These are phyloP conservation scores for Spergularia marina DNA, from an alignment of 148 eudicot genomes.

Conservation along the genomic window DNA sequence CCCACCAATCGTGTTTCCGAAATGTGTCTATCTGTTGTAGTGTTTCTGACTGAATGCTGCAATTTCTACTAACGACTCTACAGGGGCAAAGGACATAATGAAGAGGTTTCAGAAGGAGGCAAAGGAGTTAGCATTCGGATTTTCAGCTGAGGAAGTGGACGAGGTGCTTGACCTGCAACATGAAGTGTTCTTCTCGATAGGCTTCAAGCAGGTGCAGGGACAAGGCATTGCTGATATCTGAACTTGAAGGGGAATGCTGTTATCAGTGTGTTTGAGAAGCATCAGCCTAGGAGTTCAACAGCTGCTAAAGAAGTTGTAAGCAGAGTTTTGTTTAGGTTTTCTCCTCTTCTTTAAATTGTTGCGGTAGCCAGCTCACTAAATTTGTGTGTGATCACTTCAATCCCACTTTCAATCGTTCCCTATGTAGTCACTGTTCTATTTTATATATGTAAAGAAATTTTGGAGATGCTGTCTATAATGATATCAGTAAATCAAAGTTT, in stretches of 20 bases:
- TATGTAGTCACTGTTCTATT: too few species aligned
- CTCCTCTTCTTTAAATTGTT: too few species aligned
- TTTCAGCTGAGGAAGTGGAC: constrained; percentile 4
- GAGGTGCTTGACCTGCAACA: background rate
- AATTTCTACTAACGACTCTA: background rate
- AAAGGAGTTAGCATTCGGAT: background rate
- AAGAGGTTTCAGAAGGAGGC: background rate
- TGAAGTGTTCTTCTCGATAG: constrained; percentile 5
- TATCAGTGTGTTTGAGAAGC: background rate
- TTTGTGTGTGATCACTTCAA: too few species aligned
- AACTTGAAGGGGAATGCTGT: background rate
- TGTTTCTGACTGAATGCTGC: background rate
- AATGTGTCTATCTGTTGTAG: background rate
- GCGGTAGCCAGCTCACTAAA: too few species aligned
- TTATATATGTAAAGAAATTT: too few species aligned
- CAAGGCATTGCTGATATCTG: constrained; percentile 13
- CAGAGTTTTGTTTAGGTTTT: too few species aligned
- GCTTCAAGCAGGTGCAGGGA: background rate
- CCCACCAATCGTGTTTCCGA: background rate
- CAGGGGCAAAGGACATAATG: constrained; percentile 5
- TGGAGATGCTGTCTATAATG: too few species aligned
- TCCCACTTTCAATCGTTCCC: too few species aligned
- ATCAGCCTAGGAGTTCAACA: too few species aligned
- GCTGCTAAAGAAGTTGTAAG: too few species aligned
- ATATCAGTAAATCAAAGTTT: too few species aligned